phyloP scores from a whole-genome alignment of 1,284 basidiomycete genomes.

The Cutaneotrichosporon daszewskae region DNA sequence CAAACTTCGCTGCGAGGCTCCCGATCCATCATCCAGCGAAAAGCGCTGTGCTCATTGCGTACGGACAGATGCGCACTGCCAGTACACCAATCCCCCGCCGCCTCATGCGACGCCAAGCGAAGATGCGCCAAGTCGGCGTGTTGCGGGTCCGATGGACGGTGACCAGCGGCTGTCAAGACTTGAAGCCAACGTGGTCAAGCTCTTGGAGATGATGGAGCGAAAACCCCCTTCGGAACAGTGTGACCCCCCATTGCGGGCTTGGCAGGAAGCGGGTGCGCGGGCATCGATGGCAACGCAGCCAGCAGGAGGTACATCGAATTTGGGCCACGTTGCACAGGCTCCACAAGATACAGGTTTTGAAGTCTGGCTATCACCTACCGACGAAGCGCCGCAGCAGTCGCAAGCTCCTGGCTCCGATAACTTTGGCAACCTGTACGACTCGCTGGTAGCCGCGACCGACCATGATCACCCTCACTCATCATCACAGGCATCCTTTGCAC shows the following conservation, averaged over 20 bases:
- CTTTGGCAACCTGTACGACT: slow-evolving; percentile 1
- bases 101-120: slow-evolving; percentile 1
- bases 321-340: neutral
- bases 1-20: slow-evolving; percentile 18
- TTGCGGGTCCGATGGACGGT: too few relatives aligned
- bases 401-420: too few relatives aligned
- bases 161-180: slow-evolving; percentile 8
- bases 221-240: too few relatives aligned
- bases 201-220: slow-evolving; percentile 24
- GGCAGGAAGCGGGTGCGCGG: neutral
- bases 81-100: slow-evolving; percentile 12
- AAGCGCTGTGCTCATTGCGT: slow-evolving; percentile 17
- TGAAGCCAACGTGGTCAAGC: slow-evolving; percentile 14
- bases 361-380: too few relatives aligned
- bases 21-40: too few relatives aligned
- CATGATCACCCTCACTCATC: neutral
- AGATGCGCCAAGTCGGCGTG: too few relatives aligned
- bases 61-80: slow-evolving; percentile 11
- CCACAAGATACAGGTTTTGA: too few relatives aligned
- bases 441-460: slow-evolving; percentile 4
- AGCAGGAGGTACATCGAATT: too few relatives aligned
- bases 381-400: too few relatives aligned
- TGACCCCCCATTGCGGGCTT: too few relatives aligned
- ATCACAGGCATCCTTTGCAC: too few relatives aligned
- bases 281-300: neutral